These are phyloP conservation scores for Aphanomyces invadans DNA, from an alignment of 352 stramenopile species.

Conservation along the genomic window DNA sequence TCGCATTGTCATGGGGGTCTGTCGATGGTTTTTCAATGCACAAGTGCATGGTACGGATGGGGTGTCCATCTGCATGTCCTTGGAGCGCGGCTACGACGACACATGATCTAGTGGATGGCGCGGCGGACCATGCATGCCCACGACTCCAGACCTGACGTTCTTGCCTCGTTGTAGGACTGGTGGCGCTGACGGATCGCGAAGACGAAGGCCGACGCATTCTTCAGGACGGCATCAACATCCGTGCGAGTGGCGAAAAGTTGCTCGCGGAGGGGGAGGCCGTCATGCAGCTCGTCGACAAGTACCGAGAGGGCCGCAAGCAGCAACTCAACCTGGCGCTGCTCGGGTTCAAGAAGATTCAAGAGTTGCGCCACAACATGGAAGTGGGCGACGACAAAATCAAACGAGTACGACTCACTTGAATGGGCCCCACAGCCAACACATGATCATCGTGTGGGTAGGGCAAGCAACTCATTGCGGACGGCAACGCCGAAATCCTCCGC, in stretches of 20 bases:
- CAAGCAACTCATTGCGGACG: constrained; percentile 34
- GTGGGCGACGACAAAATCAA: constrained; percentile 38
- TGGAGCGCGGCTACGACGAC: too few species aligned
- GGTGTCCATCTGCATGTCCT: neutral
- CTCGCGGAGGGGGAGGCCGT: constrained; percentile 37
- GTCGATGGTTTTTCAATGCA: constrained; percentile 60
- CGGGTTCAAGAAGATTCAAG: constrained; percentile 47
- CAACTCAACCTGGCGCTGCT: constrained; percentile 48
- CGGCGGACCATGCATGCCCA: too few species aligned
- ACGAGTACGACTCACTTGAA: constrained; percentile 7
- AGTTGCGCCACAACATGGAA: constrained; percentile 43
- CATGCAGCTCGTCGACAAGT: constrained; percentile 29
- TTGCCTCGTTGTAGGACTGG: constrained; percentile 30
- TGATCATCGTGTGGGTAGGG: constrained; percentile 20
- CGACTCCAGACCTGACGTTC: too few species aligned
- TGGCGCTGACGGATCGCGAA: constrained; percentile 47
- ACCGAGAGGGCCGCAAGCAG: constrained; percentile 21
- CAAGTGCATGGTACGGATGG: constrained; percentile 37
- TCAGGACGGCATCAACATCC: constrained; percentile 51
- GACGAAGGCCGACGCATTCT: constrained; percentile 59
- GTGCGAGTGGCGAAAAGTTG: constrained; percentile 37
- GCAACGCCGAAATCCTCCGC: constrained; percentile 34
- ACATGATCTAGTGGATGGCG: too few species aligned
- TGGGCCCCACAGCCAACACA: neutral
- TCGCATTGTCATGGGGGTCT: constrained; percentile 51